Base-by-base conservation (phyloP, 2,329 filamentous ascomycete species). In the Hymenoscyphus infarciens region DNA sequence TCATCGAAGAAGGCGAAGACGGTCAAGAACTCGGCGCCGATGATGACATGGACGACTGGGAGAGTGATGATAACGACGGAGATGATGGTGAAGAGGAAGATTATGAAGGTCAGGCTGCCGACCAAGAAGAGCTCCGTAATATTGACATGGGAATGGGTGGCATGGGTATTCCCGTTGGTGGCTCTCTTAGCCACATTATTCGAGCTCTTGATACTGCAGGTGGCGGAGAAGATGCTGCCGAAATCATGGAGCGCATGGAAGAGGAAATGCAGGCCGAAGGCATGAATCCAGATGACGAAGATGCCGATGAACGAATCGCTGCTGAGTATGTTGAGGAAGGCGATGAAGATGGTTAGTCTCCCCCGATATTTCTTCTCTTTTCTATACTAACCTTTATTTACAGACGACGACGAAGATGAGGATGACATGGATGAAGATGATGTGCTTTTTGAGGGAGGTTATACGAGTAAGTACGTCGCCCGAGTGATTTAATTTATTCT, bases 401-500 rank as follows among this genome's bases (percentile, higher is more conserved):
- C 55, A 66, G 82, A 81, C n/a, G 90, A 92, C 56, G 87, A 90
- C 19, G 88, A 90, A 49, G 87, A 88, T 53, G 85, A 88, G 25
- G 85, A 86, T 33, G 85, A 86, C 16, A 83, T 89, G 68, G 87
- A 87, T 54, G 89, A 91, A 58, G 84, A 86, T 22, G 83, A 87
- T 61, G 86, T 86, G 70, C 78, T 83, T 63, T 87, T 85, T 64
- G 84, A 86, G 64, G 83, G 84, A 27, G 81, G 82, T 35, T 85
- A 83, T 74, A 79, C 82, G 63, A 78, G 83, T 85, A 78, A 76
- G 82, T 80, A 57, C n/a, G 3, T 55, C 13, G 16, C 27, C 7
- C 19, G 22, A 22, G 3, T 22, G 19, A 6, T 25, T 11, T 25
- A 4, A 10, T 33, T 31, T 31, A 22, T 33, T 11, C 27, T 42